Percentiles rank a stretch among this genome's conserved stretches.
These are phyloP conservation scores for Geranium incanum DNA, from an alignment of 441 rosid species.

Conservation along the genomic window DNA sequence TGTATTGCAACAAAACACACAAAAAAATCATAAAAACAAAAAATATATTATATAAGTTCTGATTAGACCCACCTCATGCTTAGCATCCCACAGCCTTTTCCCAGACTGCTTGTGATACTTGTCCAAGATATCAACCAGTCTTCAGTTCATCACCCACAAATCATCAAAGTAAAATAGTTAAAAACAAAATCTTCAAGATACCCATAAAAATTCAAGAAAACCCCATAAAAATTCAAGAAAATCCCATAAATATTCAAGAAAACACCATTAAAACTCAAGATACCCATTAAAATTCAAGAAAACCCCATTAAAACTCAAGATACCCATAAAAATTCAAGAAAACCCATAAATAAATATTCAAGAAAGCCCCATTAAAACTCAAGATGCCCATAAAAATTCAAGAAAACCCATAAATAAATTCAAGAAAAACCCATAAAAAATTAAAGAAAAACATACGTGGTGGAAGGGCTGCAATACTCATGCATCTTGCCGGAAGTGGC, in stretches of 20 bases:
- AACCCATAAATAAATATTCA: too few species aligned
- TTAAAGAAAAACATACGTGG: slow-evolving; percentile 34
- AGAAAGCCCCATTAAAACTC: too few species aligned
- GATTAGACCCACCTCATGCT: slow-evolving; percentile 63
- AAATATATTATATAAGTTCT: slow-evolving; percentile 13
- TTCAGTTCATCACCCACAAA: slow-evolving; percentile 18
- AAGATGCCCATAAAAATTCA: too few species aligned
- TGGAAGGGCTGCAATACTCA: slow-evolving; percentile 63
- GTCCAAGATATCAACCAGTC: slow-evolving; percentile 67
- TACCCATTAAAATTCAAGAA: too few species aligned
- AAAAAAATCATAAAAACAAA: slow-evolving; percentile 1
- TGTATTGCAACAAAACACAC: slow-evolving; percentile 23
- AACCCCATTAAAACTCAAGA: too few species aligned
- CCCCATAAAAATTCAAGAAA: too few species aligned
- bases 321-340: too few species aligned
- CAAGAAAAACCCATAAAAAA: neutral
- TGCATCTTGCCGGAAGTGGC: slow-evolving; percentile 77
- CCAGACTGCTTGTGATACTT: slow-evolving; percentile 66
- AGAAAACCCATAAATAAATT: too few species aligned
- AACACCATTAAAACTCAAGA: too few species aligned
- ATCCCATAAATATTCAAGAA: too few species aligned
- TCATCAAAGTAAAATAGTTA: slow-evolving; percentile 6
- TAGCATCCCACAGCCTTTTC: slow-evolving; percentile 81
- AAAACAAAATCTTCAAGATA: too few species aligned
- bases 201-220: neutral